Evolutionary conservation across 2,329 filamentous ascomycete species (phyloP).

Genomic region (Neofusicoccum umdonicola): DNA sequence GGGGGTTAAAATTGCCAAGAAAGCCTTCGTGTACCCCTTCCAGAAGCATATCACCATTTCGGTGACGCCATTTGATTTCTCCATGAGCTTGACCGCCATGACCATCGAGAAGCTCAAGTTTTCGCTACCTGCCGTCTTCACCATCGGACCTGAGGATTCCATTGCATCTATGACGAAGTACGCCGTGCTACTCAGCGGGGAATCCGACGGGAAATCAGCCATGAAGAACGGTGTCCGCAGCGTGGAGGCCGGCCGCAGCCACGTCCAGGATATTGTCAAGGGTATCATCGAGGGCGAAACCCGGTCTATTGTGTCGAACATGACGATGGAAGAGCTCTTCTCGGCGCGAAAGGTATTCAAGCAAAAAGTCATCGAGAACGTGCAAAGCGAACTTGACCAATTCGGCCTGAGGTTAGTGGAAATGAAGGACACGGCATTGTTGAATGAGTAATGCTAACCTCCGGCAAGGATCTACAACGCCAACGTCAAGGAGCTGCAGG

Average conservation of each 20-base stretch:
- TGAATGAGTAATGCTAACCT: neutral
- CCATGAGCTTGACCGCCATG: conserved; percentile 82
- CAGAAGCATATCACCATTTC: conserved; percentile 46
- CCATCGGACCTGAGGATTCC: conserved; percentile 76
- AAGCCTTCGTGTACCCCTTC: conserved; percentile 44
- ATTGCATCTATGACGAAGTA: conserved; percentile 73
- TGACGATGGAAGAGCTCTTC: conserved; percentile 94
- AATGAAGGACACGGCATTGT: neutral
- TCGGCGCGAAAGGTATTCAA: conserved; percentile 75
- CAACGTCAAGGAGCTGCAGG: conserved; percentile 84
- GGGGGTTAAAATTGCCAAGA: conserved; percentile 75
- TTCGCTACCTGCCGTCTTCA: conserved; percentile 78
- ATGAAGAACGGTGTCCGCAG: conserved; percentile 34
- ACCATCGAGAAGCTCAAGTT: conserved; percentile 86
- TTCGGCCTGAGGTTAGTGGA: conserved; percentile 63
- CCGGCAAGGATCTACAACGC: conserved; percentile 59
- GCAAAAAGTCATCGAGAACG: conserved; percentile 61
- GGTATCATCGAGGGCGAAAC: conserved; percentile 89
- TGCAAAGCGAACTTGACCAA: conserved; percentile 75
- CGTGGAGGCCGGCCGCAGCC: conserved; percentile 52
- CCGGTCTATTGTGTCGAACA: conserved; percentile 75
- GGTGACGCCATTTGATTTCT: conserved; percentile 77
- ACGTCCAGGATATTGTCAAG: conserved; percentile 82
- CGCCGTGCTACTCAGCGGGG: conserved; percentile 71
- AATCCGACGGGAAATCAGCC: conserved; percentile 44